Percentiles rank a stretch among this genome's conserved stretches.
These are phyloP conservation scores for Knufia petricola DNA, from an alignment of 2,329 filamentous ascomycete species.

Conservation along the genomic window DNA sequence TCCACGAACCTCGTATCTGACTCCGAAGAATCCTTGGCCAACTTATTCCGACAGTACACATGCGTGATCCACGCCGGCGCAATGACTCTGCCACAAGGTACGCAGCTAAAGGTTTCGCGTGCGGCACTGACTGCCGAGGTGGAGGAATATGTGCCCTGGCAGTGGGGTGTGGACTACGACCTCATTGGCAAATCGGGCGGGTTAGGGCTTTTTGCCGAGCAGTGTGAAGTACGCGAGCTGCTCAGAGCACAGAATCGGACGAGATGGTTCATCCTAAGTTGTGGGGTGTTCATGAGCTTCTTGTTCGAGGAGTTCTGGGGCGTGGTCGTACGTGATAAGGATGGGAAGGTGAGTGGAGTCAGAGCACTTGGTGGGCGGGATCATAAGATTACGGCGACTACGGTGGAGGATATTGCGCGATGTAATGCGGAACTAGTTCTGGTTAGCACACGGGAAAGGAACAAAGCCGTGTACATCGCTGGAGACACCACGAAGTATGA, in stretches of 20 bases:
- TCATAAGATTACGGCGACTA: constrained; percentile 53
- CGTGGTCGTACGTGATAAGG: constrained; percentile 41
- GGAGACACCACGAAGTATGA: constrained; percentile 55
- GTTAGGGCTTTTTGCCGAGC: constrained; percentile 56
- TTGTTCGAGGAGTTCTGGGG: constrained; percentile 56
- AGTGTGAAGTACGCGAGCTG: constrained; percentile 48
- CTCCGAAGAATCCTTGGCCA: constrained; percentile 30
- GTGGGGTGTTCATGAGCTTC: constrained; percentile 62
- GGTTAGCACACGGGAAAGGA: constrained; percentile 25
- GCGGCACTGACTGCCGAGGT: constrained; percentile 46
- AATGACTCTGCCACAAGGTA: constrained; percentile 47
- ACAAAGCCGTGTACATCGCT: constrained; percentile 47
- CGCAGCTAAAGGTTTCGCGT: constrained; percentile 47
- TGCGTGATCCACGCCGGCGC: constrained; percentile 52
- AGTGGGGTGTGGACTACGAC: constrained; percentile 66
- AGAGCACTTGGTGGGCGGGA: constrained; percentile 53
- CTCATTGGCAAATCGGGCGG: constrained; percentile 52
- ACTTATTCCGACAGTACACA: constrained; percentile 31
- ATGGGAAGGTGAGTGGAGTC: constrained; percentile 27
- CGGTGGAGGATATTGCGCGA: constrained; percentile 53
- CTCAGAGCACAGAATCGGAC: constrained; percentile 41
- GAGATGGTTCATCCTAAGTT: constrained; percentile 57
- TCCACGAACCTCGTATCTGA: constrained; percentile 36
- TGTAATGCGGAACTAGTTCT: constrained; percentile 49
- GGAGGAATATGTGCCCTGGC: constrained; percentile 57